A percentile compares a stretch with the other conserved stretches of the same genome.
These are phyloP conservation scores for Aegilops longissima DNA, from an alignment of 176 grass and related monocot species.

Conservation along the genomic window DNA sequence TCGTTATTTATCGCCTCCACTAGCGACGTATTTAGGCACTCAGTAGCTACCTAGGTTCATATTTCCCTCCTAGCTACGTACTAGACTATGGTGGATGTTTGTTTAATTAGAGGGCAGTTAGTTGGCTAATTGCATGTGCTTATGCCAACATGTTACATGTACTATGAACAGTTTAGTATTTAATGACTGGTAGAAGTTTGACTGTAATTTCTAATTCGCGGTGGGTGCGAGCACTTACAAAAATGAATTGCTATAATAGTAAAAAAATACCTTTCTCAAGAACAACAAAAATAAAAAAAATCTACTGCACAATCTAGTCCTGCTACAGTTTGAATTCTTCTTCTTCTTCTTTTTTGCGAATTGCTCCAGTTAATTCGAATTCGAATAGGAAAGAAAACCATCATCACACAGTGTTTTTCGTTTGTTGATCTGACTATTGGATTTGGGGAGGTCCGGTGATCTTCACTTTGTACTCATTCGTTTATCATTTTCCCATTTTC, in stretches of 20 bases:
- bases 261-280: too few species aligned
- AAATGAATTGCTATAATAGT: neutral
- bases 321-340: neutral
- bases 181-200: neutral
- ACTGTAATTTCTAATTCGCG: neutral
- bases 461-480: neutral
- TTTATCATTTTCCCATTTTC: neutral
- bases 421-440: neutral
- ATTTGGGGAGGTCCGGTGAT: neutral
- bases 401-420: neutral
- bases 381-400: neutral
- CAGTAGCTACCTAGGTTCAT: neutral
- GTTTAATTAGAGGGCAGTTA: neutral
- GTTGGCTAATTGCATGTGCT: conserved; percentile 24
- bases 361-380: neutral
- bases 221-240: neutral
- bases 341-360: too few species aligned
- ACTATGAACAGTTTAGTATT: neutral
- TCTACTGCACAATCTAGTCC: neutral
- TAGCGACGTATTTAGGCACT: neutral
- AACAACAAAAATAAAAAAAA: neutral
- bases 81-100: neutral
- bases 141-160: neutral
- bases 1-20: conserved; percentile 19
- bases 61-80: neutral